Evolutionary conservation across 768 basidiomycete genomes (phyloP).

Genomic region (Rhizopogon vinicolor): DNA sequence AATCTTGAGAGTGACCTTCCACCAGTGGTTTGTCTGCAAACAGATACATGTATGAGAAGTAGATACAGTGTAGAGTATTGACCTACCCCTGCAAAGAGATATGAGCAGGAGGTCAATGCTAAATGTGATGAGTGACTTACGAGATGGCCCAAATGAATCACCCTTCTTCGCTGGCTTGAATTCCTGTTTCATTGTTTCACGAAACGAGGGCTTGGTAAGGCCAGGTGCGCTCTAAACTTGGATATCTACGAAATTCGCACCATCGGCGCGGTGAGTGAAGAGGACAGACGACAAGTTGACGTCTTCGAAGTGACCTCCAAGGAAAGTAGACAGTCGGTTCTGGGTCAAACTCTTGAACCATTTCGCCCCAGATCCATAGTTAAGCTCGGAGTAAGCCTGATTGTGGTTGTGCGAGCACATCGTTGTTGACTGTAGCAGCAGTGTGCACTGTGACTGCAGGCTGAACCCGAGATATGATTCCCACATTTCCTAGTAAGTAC

Average conservation of each 20-base stretch:
- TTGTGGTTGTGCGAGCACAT: not conserved
- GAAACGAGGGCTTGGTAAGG: conserved; percentile 78
- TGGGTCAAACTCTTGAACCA: conserved; percentile 77
- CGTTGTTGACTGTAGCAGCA: not conserved
- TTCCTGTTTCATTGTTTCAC: conserved; percentile 79
- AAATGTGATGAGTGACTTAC: conserved; percentile 42
- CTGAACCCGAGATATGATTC: no score
- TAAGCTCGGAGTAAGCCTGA: conserved; percentile 49
- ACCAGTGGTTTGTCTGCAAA: conserved; percentile 92
- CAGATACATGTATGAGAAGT: conserved; percentile 3
- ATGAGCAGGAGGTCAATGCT: conserved; percentile 3
- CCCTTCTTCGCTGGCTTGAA: conserved; percentile 88
- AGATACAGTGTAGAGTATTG: not conserved
- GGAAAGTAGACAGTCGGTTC: conserved; percentile 54
- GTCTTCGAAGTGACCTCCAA: conserved; percentile 77
- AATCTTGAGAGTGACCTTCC: conserved; percentile 78
- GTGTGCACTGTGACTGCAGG: not conserved
- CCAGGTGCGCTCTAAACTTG: conserved; percentile 93
- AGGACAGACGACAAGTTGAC: conserved; percentile 81
- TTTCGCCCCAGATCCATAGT: conserved; percentile 61
- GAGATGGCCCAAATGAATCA: conserved; percentile 88
- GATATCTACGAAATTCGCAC: conserved; percentile 61
- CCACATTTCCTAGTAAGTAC: no score
- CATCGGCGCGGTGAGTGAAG: conserved; percentile 69
- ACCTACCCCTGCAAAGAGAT: conserved; percentile 41